Evolutionary conservation across 441 rosid species (phyloP).

Genomic region (Populus tomentosa): DNA sequence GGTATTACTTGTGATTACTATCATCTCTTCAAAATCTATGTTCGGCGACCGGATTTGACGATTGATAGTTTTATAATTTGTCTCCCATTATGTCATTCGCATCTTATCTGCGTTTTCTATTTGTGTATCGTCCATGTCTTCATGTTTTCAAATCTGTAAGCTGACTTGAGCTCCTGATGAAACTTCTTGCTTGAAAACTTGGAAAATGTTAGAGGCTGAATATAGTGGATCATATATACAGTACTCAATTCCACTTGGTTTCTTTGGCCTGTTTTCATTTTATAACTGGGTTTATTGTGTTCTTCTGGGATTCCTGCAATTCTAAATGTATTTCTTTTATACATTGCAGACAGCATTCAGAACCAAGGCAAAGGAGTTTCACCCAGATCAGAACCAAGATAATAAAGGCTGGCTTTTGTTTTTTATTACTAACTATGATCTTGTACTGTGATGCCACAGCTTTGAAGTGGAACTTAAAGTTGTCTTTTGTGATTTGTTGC

Average conservation of each 20-base stretch:
- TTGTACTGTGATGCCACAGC: neutral
- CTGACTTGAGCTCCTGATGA: neutral
- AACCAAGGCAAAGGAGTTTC: constrained; percentile 80
- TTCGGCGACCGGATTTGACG: neutral
- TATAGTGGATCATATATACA: neutral
- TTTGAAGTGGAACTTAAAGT: neutral
- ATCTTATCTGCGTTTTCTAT: neutral
- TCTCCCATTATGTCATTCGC: neutral
- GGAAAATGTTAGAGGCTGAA: neutral
- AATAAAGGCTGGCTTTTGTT: constrained; percentile 54
- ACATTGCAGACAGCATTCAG: constrained; percentile 78
- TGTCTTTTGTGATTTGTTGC: constrained; percentile 22
- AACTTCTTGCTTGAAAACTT: neutral
- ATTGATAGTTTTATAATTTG: neutral
- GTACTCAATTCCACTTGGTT: neutral
- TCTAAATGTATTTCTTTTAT: neutral
- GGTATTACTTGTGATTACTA: constrained; percentile 36
- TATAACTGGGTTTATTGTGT: neutral
- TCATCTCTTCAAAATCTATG: neutral
- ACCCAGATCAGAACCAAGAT: constrained; percentile 92
- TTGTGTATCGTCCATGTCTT: neutral
- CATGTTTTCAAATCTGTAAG: neutral
- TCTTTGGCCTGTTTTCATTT: neutral
- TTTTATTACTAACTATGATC: neutral
- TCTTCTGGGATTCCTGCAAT: neutral